Percentiles rank a stretch among this genome's conserved stretches.
These are phyloP conservation scores for Ustilago tritici DNA, from an alignment of 1,284 basidiomycete species.

Conservation along the genomic window DNA sequence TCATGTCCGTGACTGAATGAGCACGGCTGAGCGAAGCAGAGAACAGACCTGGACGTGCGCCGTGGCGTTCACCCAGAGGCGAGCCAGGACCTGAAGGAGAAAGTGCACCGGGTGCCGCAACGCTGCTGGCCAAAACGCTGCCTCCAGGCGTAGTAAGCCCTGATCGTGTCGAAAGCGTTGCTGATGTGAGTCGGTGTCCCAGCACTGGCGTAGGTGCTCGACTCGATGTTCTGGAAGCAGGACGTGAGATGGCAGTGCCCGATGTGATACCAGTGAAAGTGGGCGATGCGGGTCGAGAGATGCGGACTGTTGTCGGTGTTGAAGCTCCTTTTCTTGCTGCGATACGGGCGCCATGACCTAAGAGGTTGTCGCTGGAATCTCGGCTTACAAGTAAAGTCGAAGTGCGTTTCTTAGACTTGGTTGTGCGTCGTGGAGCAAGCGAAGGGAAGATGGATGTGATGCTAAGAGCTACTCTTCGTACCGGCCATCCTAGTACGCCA, in stretches of 20 bases:
- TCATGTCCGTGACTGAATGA: constrained; percentile 41
- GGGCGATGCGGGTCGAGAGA: constrained; percentile 47
- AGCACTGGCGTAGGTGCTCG: constrained; percentile 51
- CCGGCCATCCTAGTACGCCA: constrained; percentile 38
- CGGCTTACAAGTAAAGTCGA: constrained; percentile 36
- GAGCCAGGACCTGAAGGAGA: constrained; percentile 39
- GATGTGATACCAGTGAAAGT: constrained; percentile 34
- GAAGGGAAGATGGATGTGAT: constrained; percentile 37
- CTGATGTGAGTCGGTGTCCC: constrained; percentile 50
- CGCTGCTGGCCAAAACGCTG: constrained; percentile 15
- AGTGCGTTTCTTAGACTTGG: constrained; percentile 39
- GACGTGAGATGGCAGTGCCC: constrained; percentile 46
- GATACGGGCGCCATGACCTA: constrained; percentile 32
- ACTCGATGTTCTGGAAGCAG: constrained; percentile 46
- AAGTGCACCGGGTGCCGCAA: constrained; percentile 12
- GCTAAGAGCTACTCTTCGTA: constrained; percentile 32
- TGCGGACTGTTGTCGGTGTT: constrained; percentile 34
- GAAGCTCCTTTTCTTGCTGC: constrained; percentile 35
- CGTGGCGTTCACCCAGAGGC: constrained; percentile 36
- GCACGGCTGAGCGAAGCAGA: constrained; percentile 42
- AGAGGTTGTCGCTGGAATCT: constrained; percentile 12
- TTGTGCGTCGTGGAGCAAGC: constrained; percentile 26
- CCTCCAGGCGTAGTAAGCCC: constrained; percentile 30
- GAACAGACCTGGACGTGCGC: constrained; percentile 26
- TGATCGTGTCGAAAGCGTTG: constrained; percentile 33